Evolutionary conservation across 1,139 yeast species (phyloP), one percentile per base, ranked within the genome.

Genomic region (Saccharomyces hybrid): DNA sequence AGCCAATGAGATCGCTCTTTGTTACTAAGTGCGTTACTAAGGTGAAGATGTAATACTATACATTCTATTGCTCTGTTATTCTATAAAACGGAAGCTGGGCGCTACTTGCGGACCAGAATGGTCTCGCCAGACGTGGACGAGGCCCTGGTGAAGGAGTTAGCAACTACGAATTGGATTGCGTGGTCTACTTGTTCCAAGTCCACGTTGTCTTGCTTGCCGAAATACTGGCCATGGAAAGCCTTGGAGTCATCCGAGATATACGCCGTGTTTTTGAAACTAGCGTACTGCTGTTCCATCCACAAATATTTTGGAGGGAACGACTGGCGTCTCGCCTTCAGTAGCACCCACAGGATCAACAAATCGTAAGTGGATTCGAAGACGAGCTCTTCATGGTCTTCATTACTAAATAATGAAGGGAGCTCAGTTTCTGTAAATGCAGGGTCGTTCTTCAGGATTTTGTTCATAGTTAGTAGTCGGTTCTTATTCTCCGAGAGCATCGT

Each of bases 391-490:
- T 55, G 52, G 11, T 52, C 47, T 19, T 51, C 49, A 5, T 49
- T 51, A 2, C 56, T 47, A 41, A 62, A 60, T 8, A 61, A 48
- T 2, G 47, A 29, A 1, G 61, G 52, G 5, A 65, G 46, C 47
- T 62, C 66, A 6, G 52, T 49, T 13, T 60, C 60, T 4, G 51
- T n/a, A 53, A 66, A 67, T 0, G 9, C 19, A 1, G 56, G 34
- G 52, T 68, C 72, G 34, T 60, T 42, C 49, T 67, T 65, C 38
- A 62, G 14, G 6, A 68, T 54, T 54, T 63, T 66, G 26, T 59
- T 55, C 48, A 62, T 56, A 11, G 67, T 66, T 7, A 66, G 54
- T 13, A 66, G 50, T 5, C 51, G 46, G 4, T 49, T 41, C 49
- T 64, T 66, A 51, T 62, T 52, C 4, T 55, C 59, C 4, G 49